These are phyloP conservation scores for Fusarium succisae DNA, from an alignment of 2,329 filamentous ascomycete species.

Conservation along the genomic window DNA sequence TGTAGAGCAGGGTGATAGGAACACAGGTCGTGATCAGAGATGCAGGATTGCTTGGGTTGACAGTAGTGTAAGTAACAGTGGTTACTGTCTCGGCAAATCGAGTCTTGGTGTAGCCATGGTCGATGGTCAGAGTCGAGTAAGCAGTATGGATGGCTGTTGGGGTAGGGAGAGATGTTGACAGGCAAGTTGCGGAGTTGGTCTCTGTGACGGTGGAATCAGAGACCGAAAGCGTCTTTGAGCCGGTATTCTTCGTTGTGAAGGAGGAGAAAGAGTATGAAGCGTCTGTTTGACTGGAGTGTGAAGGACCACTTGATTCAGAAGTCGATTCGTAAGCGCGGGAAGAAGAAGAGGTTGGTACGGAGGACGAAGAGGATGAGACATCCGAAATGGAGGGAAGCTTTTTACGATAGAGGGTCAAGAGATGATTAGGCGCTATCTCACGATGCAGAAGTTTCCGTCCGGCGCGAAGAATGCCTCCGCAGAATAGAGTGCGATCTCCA, in stretches of 20 bases:
- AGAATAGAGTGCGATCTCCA: neutral
- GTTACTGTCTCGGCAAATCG: neutral
- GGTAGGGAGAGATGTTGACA: neutral
- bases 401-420: neutral
- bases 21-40: neutral
- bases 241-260: fast-evolving
- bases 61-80: neutral
- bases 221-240: neutral
- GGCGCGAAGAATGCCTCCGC: neutral
- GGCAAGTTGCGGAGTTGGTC: neutral
- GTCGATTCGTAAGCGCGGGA: neutral
- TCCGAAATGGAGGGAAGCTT: neutral
- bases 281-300: neutral
- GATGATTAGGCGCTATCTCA: neutral
- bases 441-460: neutral
- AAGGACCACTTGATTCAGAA: neutral
- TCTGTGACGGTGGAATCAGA: neutral
- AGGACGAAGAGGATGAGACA: neutral
- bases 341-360: neutral
- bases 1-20: neutral
- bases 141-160: neutral
- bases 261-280: neutral
- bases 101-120: neutral
- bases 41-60: neutral
- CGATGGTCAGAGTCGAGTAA: neutral